Percentiles rank a stretch among this genome's conserved stretches.
Conservation (phyloP, 1,284 basidiomycete genomes). For the Cerrena zonata region DNA sequence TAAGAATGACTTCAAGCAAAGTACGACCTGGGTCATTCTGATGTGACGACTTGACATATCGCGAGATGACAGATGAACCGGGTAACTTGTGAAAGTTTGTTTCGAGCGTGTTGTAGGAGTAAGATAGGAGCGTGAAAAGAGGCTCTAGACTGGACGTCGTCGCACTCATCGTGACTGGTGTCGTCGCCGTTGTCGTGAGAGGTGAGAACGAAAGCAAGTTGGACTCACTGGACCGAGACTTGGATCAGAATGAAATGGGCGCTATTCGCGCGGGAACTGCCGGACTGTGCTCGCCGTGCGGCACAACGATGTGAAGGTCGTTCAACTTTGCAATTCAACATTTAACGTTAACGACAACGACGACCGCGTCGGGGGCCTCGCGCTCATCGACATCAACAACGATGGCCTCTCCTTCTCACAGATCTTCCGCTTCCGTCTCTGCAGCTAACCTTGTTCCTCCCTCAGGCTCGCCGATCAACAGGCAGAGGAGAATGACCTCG, state of each 20-base stretch:
- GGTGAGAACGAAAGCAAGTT: slow-evolving; percentile 7
- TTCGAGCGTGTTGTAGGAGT: slow-evolving; percentile 50
- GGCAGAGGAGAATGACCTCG: slow-evolving; percentile 32
- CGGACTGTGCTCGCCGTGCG: slow-evolving; percentile 3
- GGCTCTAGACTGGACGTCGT: slow-evolving; percentile 44
- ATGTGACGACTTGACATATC: slow-evolving; percentile 87
- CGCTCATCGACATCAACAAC: slow-evolving; percentile 25
- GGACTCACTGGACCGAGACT: too few relatives aligned
- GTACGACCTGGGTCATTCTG: slow-evolving; percentile 90
- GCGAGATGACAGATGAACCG: slow-evolving; percentile 83
- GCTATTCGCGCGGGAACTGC: not conserved
- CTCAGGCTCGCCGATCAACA: slow-evolving; percentile 11
- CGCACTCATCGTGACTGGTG: slow-evolving; percentile 32
- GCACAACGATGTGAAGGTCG: not conserved
- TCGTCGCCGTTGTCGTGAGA: slow-evolving; percentile 14
- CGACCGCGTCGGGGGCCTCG: not conserved
- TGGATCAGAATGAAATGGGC: not conserved
- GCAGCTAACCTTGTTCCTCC: slow-evolving; percentile 27
- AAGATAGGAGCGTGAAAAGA: slow-evolving; percentile 53
- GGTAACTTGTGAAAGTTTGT: slow-evolving; percentile 70
- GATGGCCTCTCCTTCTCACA: slow-evolving; percentile 25
- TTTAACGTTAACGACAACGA: slow-evolving; percentile 2
- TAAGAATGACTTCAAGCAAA: slow-evolving; percentile 82
- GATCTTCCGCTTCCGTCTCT: slow-evolving; percentile 18
- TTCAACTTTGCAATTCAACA: slow-evolving; percentile 14